Conservation (phyloP, 768 basidiomycete genomes). For the Mrakia blollopis region DNA sequence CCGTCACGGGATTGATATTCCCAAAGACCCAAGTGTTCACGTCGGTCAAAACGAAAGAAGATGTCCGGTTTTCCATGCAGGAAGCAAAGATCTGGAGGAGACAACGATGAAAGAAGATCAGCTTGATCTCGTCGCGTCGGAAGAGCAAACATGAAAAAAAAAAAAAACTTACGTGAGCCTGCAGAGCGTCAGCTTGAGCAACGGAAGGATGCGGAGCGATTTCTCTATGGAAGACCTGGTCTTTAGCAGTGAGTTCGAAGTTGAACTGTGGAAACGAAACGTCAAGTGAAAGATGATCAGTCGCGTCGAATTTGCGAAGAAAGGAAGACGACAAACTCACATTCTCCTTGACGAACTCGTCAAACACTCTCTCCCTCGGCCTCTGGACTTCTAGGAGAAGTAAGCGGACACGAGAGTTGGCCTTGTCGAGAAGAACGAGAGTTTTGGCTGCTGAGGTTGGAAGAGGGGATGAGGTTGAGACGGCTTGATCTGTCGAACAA, state of each 20-base stretch:
- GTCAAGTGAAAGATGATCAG: background rate
- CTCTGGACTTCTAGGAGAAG: background rate
- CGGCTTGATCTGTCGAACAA: background rate
- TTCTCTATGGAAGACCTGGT: conserved; percentile 15
- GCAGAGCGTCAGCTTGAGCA: conserved; percentile 16
- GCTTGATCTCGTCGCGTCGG: background rate
- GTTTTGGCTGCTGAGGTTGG: background rate
- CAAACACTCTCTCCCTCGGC: conserved; percentile 9
- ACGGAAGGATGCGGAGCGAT: background rate
- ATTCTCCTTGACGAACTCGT: background rate
- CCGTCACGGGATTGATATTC: background rate
- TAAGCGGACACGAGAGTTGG: background rate
- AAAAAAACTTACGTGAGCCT: conserved; percentile 9
- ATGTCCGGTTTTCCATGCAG: background rate
- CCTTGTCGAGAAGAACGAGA: conserved; percentile 13
- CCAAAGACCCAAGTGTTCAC: conserved; percentile 14
- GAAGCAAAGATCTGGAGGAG: conserved; percentile 10
- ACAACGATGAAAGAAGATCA: background rate
- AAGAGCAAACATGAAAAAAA: background rate
- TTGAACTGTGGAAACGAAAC: background rate
- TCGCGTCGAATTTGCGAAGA: background rate
- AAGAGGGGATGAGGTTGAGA: background rate
- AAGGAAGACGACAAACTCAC: background rate
- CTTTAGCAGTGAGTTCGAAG: conserved; percentile 9
- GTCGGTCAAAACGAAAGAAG: conserved; percentile 16